A percentile compares a stretch with the other conserved stretches of the same genome.
These are phyloP conservation scores for Saccharum officinarum DNA, from an alignment of 176 grass and related monocot species.

Conservation along the genomic window DNA sequence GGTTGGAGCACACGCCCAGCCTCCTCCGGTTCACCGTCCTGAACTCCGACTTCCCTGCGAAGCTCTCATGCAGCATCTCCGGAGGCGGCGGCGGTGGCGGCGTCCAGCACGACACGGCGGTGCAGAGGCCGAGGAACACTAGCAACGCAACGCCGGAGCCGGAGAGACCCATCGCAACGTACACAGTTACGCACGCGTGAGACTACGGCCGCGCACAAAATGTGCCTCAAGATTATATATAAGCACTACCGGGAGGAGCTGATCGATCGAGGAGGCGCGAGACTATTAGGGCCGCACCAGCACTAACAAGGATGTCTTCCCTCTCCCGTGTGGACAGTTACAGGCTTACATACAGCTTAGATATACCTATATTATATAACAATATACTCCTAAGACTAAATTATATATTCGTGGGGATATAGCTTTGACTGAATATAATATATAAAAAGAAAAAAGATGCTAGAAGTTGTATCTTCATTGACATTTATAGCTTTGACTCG, in stretches of 20 bases:
- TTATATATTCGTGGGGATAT: too few species aligned
- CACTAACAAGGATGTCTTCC: neutral
- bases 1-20: constrained; percentile 42
- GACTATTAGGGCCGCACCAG: neutral
- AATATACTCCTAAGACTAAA: too few species aligned
- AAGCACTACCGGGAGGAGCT: neutral
- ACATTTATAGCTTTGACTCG: too few species aligned
- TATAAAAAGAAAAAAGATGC: too few species aligned
- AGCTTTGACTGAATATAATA: too few species aligned
- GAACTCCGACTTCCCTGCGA: constrained; percentile 66
- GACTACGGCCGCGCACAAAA: neutral
- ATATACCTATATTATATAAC: too few species aligned
- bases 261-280: neutral
- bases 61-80: constrained; percentile 43
- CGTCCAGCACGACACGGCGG: neutral
- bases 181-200: neutral
- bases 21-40: constrained; percentile 67
- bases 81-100: neutral
- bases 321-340: too few species aligned
- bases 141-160: neutral
- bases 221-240: neutral
- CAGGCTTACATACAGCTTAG: too few species aligned
- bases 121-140: constrained; percentile 19
- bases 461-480: too few species aligned
- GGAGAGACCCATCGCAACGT: neutral